These are phyloP conservation scores for Teratosphaeria nubilosa DNA, from an alignment of 2,329 filamentous ascomycete species.

Conservation along the genomic window DNA sequence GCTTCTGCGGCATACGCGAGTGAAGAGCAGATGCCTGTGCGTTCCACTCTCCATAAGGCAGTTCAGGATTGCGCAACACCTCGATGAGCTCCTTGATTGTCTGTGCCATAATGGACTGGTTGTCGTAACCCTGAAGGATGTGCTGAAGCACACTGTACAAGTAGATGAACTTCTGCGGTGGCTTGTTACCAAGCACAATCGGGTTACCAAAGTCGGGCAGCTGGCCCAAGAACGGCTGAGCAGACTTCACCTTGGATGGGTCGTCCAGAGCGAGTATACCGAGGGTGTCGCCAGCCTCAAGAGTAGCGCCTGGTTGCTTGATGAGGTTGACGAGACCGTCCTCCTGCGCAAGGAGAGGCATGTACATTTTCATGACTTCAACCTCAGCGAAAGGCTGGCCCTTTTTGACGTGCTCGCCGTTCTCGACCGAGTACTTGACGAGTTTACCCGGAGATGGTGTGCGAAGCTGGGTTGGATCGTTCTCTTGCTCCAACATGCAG, in stretches of 20 bases:
- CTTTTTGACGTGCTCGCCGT: conserved; percentile 83
- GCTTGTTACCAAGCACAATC: conserved; percentile 80
- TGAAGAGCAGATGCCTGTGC: conserved; percentile 95
- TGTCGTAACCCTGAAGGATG: conserved; percentile 89
- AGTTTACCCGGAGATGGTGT: conserved; percentile 94
- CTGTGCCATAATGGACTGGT: conserved; percentile 86
- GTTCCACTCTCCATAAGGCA: conserved; percentile 94
- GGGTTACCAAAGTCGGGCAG: conserved; percentile 79
- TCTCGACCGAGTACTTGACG: conserved; percentile 95
- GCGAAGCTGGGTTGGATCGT: conserved; percentile 92
- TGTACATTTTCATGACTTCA: conserved; percentile 99
- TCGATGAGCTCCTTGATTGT: conserved; percentile 83
- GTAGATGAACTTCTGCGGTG: conserved; percentile 74
- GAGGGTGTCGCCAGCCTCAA: conserved; percentile 97
- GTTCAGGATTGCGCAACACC: conserved; percentile 76
- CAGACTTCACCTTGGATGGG: conserved; percentile 91
- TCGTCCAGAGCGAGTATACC: conserved; percentile 93
- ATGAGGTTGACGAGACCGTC: conserved; percentile 95
- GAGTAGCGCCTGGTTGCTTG: conserved; percentile 96
- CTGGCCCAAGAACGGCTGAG: conserved; percentile 83
- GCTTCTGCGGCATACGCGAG: conserved; percentile 89
- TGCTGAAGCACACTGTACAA: conserved; percentile 70
- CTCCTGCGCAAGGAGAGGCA: conserved; percentile 90
- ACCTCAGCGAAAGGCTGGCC: conserved; percentile 93
- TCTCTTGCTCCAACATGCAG: conserved; percentile 94